Base-by-base conservation (phyloP, 768 basidiomycete species). In the Lepiota brunneoincarnata region DNA sequence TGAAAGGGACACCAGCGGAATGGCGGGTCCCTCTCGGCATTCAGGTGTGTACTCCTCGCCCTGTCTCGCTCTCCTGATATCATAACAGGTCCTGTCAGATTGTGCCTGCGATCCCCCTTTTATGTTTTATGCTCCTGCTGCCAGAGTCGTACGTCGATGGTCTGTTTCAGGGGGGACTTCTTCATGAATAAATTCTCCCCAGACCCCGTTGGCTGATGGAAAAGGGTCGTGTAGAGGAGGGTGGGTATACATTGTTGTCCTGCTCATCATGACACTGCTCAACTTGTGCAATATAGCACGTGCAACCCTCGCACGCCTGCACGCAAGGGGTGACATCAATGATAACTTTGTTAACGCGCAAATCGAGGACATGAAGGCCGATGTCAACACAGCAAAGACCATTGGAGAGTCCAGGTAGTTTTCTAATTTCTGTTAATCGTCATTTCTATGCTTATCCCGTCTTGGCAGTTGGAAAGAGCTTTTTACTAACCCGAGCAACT, bases 161-260 rank as follows among this genome's bases (percentile, higher is more conserved):
- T 3, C 44, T 3, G 6, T 17, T 12, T 23, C 17, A 38, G 10
- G 6, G 7, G n/a, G n/a, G n/a, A n/a, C n/a, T n/a, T n/a, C n/a
- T 4, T 23, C 36, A 21, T 20, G 9, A 10, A 18, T 40, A 4
- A 10, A 23, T 23, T 10, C 24, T 31, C 42, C 24, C 14, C 2
- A 54, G 71, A 9, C 79, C 81, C 1, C 73, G 82, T 10, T 84
- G 77, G 74, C 69, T 82, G 57, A 79, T 80, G 40, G 73, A 77
- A 63, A 75, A 77, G 45, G 79, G 77, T 7, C 69, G 78, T 5
- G 61, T 74, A 34, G 73, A 79, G 3, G 80, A 81, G 58, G 75
- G 75, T 59, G 54, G 3, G 61, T 58, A 3, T 26, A 34, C 17
- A 40, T 6, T n/a, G 6, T 47, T 10, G 9, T 5, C 34, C 46